Base-by-base conservation (phyloP, 805 yeast genomes). In the Sugiyamaella qingdaonensis region DNA sequence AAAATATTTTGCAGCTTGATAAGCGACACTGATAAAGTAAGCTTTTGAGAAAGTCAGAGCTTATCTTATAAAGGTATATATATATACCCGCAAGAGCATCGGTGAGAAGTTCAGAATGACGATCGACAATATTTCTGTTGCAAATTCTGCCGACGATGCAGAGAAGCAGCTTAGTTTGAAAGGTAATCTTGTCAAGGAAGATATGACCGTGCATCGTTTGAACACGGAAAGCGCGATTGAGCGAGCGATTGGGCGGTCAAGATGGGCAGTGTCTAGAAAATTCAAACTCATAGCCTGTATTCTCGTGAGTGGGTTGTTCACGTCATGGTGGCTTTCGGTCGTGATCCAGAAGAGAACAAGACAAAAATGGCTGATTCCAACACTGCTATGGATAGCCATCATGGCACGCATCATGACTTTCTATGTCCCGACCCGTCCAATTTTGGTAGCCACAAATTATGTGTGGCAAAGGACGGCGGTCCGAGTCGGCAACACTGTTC, bases 301-400 rank as follows among this genome's bases (percentile, higher is more conserved):
- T 9, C 59, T 68, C 61, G 49, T 62, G 56, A 67, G 75, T 53
- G 32, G 65, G 57, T 64, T 77, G 55, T 76, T 78, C 69, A 77
- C 81, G n/a, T 68, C 78, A 10, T 77, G 80, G 80, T 80, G 84
- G 84, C 62, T 80, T 43, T 74, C 81, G 13, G 78, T 80, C 53
- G 51, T 80, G 29, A 76, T 76, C 48, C 84, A 79, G 62, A 61
- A 73, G 5, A 72, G 74, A 55, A 76, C 75, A 45, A 68, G 84
- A 51, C 78, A 67, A 57, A 59, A 73, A 54, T 80, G 85, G 85
- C 74, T 80, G 61, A 78, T 80, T 55, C 85, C 84, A 16, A 79
- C 84, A 2, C 64, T 80, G 18, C 58, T 80, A 45, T 80, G 78
- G 76, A 71, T 75, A 41, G 68, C 73, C 66, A 64, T 79, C 29